phyloP scores from a whole-genome alignment of 441 rosid genomes.

The Iberis amara region DNA sequence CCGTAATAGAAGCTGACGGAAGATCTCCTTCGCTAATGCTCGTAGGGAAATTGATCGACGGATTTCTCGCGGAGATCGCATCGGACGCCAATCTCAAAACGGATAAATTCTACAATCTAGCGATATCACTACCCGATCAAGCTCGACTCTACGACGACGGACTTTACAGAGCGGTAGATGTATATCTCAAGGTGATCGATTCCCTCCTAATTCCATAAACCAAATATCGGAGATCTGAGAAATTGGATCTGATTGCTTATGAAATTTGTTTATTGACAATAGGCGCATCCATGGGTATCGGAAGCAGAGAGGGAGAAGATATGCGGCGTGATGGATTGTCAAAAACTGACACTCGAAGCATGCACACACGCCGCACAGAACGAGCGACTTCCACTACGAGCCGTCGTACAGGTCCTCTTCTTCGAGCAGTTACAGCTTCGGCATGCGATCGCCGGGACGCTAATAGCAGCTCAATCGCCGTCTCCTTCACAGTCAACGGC shows the following conservation, averaged over 20 bases:
- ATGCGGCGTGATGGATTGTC: slow-evolving; percentile 59
- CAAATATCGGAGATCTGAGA: neutral
- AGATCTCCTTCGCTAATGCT: slow-evolving; percentile 58
- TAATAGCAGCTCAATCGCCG: slow-evolving; percentile 56
- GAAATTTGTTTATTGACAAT: neutral
- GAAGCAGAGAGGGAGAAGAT: slow-evolving; percentile 63
- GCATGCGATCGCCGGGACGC: slow-evolving; percentile 67
- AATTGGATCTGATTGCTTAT: neutral
- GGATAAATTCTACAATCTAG: slow-evolving; percentile 48
- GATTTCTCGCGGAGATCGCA: slow-evolving; percentile 65
- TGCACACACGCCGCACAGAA: slow-evolving; percentile 83
- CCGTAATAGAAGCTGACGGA: slow-evolving; percentile 31
- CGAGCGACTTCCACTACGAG: slow-evolving; percentile 67
- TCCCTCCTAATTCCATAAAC: too few relatives aligned
- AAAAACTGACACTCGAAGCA: slow-evolving; percentile 62
- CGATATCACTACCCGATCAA: slow-evolving; percentile 51
- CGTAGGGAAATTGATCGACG: slow-evolving; percentile 65
- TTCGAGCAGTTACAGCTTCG: slow-evolving; percentile 74
- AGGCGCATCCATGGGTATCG: slow-evolving; percentile 70
- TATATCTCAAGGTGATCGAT: slow-evolving; percentile 56
- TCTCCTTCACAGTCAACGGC: slow-evolving; percentile 29
- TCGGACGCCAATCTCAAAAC: slow-evolving; percentile 64
- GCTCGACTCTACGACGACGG: slow-evolving; percentile 68
- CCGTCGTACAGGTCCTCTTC: slow-evolving; percentile 66
- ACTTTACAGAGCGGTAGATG: slow-evolving; percentile 65